Percentiles rank a stretch among this genome's conserved stretches.
Evolutionary conservation across 495 filamentous ascomycete genomes (phyloP).

Genomic region (Amniculicola lignicola): DNA sequence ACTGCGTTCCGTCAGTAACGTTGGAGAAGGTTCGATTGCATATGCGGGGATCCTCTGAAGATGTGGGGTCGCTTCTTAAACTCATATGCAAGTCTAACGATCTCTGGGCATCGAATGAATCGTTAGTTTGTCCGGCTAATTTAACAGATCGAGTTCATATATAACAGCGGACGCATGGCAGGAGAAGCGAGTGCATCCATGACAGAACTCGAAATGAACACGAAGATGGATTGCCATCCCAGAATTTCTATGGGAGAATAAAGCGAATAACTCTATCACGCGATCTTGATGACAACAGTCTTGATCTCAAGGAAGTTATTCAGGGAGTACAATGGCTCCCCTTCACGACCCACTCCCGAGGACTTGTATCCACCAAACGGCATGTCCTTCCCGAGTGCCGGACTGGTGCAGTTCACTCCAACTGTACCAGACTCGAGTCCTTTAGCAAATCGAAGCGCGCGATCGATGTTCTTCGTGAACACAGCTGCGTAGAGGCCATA

Average conservation of each 20-base stretch:
- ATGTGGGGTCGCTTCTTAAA: constrained; percentile 24
- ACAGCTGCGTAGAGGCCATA: constrained; percentile 43
- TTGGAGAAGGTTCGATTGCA: not conserved
- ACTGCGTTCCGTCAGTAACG: not conserved
- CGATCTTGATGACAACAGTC: constrained; percentile 33
- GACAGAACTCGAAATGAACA: not conserved
- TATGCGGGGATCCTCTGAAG: constrained; percentile 12
- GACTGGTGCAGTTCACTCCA: constrained; percentile 37
- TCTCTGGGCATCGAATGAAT: too few relatives aligned
- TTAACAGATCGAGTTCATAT: too few relatives aligned
- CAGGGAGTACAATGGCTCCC: constrained; percentile 30
- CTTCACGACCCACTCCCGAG: constrained; percentile 34
- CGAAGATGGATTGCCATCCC: not conserved
- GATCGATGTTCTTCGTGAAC: constrained; percentile 35
- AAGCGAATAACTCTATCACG: not conserved
- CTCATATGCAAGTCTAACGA: not conserved
- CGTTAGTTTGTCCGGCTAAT: too few relatives aligned
- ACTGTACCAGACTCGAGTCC: constrained; percentile 33
- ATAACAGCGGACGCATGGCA: not conserved
- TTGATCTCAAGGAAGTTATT: constrained; percentile 38
- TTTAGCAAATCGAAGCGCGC: constrained; percentile 37
- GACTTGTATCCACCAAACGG: constrained; percentile 40
- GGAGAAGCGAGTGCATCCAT: not conserved
- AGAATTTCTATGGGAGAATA: not conserved
- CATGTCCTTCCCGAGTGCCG: constrained; percentile 29